Evolutionary conservation across 2,329 filamentous ascomycete species (phyloP).

Genomic region (Cladosporium sp.): DNA sequence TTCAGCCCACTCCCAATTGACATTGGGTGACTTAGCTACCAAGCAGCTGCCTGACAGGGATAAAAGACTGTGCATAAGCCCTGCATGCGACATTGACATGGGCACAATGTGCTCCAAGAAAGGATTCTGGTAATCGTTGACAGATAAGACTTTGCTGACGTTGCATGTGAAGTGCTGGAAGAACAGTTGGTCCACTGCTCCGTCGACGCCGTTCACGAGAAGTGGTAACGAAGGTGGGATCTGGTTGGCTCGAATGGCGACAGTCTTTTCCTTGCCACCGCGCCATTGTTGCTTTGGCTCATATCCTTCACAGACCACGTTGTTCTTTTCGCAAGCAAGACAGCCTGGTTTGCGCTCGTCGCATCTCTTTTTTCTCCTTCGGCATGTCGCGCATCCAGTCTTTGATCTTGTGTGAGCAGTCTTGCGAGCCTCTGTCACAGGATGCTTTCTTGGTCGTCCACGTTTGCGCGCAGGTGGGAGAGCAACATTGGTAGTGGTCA

Average conservation of each 20-base stretch:
- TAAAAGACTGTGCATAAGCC: slow-evolving; percentile 86
- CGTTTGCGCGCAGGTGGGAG: slow-evolving; percentile 46
- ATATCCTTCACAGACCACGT: slow-evolving; percentile 86
- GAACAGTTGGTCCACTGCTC: slow-evolving; percentile 71
- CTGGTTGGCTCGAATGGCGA: slow-evolving; percentile 24
- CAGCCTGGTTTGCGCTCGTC: slow-evolving; percentile 50
- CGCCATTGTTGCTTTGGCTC: slow-evolving; percentile 83
- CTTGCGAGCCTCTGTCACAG: slow-evolving; percentile 60
- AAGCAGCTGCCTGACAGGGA: slow-evolving; percentile 76
- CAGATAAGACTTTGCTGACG: slow-evolving; percentile 74
- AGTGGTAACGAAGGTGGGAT: slow-evolving; percentile 47
- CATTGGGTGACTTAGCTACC: slow-evolving; percentile 44
- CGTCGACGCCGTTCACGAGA: slow-evolving; percentile 78
- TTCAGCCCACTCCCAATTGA: slow-evolving; percentile 47
- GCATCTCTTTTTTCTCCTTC: slow-evolving; percentile 59
- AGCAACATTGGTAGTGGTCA: slow-evolving; percentile 29
- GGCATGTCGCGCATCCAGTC: slow-evolving; percentile 56
- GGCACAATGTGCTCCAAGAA: slow-evolving; percentile 81
- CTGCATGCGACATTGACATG: slow-evolving; percentile 73
- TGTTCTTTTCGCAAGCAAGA: slow-evolving; percentile 89
- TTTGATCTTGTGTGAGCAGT: slow-evolving; percentile 68
- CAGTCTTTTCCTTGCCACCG: slow-evolving; percentile 66
- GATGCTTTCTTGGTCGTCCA: slow-evolving; percentile 78
- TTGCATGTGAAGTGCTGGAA: slow-evolving; percentile 78
- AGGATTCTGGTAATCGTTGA: slow-evolving; percentile 75